Conservation (phyloP, 1,284 basidiomycete genomes). For the Boletellus sp. region DNA sequence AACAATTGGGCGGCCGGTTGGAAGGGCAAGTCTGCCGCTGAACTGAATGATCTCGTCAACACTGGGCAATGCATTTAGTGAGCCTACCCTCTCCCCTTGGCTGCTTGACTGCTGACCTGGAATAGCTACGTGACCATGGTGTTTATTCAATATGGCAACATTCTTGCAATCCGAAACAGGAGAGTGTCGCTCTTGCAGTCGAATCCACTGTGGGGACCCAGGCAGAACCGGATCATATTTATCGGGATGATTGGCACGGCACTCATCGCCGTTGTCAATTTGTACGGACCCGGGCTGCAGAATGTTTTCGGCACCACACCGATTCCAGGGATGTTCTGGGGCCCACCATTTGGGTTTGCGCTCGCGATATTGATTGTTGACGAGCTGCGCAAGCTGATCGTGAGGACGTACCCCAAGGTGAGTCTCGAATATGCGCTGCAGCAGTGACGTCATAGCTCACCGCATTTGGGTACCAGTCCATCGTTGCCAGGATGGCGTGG, state of each 20-base stretch:
- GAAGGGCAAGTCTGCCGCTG: slow-evolving; percentile 25
- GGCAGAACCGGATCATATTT: slow-evolving; percentile 35
- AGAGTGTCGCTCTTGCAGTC: slow-evolving; percentile 35
- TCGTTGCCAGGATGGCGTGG: slow-evolving; percentile 33
- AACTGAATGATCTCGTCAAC: slow-evolving; percentile 33
- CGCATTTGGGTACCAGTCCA: slow-evolving; percentile 15
- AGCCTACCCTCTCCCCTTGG: slow-evolving; percentile 28
- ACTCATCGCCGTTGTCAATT: slow-evolving; percentile 38
- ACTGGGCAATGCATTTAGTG: slow-evolving; percentile 44
- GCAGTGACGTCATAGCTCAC: slow-evolving; percentile 12
- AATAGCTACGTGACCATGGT: slow-evolving; percentile 44
- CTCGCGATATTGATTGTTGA: slow-evolving; percentile 37
- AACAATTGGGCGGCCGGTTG: slow-evolving; percentile 36
- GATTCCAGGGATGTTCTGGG: slow-evolving; percentile 44
- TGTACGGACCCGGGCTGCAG: slow-evolving; percentile 41
- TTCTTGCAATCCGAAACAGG: slow-evolving; percentile 36
- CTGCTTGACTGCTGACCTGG: neutral
- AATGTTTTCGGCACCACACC: slow-evolving; percentile 38
- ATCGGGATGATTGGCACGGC: slow-evolving; percentile 37
- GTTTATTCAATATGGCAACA: slow-evolving; percentile 34
- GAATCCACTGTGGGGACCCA: slow-evolving; percentile 39
- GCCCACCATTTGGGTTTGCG: slow-evolving; percentile 41
- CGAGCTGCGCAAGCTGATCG: slow-evolving; percentile 39
- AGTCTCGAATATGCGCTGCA: neutral
- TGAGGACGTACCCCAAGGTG: slow-evolving; percentile 40